Percentiles rank a stretch among this genome's conserved stretches.
These are phyloP conservation scores for Penicillium sp. DNA, from an alignment of 2,329 filamentous ascomycete species.

Conservation along the genomic window DNA sequence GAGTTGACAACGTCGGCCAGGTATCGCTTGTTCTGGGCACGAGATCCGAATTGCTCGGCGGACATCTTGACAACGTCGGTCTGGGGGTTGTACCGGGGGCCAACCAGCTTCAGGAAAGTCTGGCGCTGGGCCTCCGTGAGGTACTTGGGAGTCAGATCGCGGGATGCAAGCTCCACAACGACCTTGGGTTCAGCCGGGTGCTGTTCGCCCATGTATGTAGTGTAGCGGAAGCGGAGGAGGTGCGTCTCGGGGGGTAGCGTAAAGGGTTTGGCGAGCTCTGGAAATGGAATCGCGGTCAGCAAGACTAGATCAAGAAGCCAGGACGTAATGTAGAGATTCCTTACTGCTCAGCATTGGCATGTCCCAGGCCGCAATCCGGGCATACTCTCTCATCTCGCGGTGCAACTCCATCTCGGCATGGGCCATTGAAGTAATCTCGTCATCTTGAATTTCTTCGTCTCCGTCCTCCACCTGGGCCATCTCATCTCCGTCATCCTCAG, in stretches of 20 bases:
- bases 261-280: slow-evolving; percentile 85
- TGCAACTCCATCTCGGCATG: slow-evolving; percentile 89
- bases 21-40: slow-evolving; percentile 97
- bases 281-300: slow-evolving; percentile 21
- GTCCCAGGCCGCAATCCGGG: slow-evolving; percentile 89
- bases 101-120: slow-evolving; percentile 88
- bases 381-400: slow-evolving; percentile 86
- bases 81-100: slow-evolving; percentile 84
- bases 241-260: slow-evolving; percentile 67
- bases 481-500: slow-evolving; percentile 53
- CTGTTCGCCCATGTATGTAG: slow-evolving; percentile 90
- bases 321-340: slow-evolving; percentile 48
- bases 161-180: slow-evolving; percentile 83
- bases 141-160: slow-evolving; percentile 66
- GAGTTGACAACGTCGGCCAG: slow-evolving; percentile 77
- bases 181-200: slow-evolving; percentile 95
- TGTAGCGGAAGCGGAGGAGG: slow-evolving; percentile 92
- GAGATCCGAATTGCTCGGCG: slow-evolving; percentile 84
- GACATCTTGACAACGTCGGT: slow-evolving; percentile 85
- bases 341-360: slow-evolving; percentile 88
- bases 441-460: slow-evolving; percentile 67
- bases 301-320: background rate
- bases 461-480: slow-evolving; percentile 56
- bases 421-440: slow-evolving; percentile 82
- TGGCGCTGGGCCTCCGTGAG: slow-evolving; percentile 70